Percentiles rank a stretch among this genome's conserved stretches.
These are phyloP conservation scores for Fusarium sp. DNA, from an alignment of 2,329 filamentous ascomycete species.

Conservation along the genomic window DNA sequence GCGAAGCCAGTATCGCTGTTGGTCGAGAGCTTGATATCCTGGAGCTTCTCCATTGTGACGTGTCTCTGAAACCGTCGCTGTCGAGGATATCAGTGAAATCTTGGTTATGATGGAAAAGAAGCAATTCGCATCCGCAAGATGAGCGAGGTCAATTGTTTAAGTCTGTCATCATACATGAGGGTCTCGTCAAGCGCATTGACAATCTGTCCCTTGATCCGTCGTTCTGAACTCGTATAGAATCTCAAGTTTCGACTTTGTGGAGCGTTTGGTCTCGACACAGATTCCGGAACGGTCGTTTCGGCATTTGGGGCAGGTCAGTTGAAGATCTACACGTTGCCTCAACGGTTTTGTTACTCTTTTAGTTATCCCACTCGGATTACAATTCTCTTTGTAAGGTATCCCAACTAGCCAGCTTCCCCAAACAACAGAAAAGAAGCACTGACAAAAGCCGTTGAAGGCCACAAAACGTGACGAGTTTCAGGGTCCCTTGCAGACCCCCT, in stretches of 20 bases:
- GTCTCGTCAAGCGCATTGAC: neutral
- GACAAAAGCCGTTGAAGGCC: neutral
- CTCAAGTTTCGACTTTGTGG: conserved; percentile 7
- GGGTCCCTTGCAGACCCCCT: neutral
- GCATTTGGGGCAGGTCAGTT: conserved; percentile 8
- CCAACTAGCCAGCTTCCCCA: neutral
- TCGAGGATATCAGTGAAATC: neutral
- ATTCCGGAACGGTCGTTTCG: conserved; percentile 8
- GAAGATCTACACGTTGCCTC: neutral
- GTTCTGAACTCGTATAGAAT: neutral
- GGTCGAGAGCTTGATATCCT: conserved; percentile 13
- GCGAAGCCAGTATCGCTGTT: conserved; percentile 7
- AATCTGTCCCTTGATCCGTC: neutral
- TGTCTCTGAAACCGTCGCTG: neutral
- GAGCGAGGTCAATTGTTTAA: conserved; percentile 6
- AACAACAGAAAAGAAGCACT: neutral
- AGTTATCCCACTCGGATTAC: conserved; percentile 1
- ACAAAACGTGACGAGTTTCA: conserved; percentile 11
- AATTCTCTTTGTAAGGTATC: conserved; percentile 1
- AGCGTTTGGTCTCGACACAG: conserved; percentile 8
- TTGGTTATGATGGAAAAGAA: neutral
- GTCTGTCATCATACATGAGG: neutral
- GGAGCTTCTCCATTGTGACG: conserved; percentile 18
- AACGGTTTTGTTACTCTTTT: conserved; percentile 5
- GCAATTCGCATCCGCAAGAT: neutral